phyloP scores from a whole-genome alignment of 768 basidiomycete species.

The Tricholoma furcatifolium region DNA sequence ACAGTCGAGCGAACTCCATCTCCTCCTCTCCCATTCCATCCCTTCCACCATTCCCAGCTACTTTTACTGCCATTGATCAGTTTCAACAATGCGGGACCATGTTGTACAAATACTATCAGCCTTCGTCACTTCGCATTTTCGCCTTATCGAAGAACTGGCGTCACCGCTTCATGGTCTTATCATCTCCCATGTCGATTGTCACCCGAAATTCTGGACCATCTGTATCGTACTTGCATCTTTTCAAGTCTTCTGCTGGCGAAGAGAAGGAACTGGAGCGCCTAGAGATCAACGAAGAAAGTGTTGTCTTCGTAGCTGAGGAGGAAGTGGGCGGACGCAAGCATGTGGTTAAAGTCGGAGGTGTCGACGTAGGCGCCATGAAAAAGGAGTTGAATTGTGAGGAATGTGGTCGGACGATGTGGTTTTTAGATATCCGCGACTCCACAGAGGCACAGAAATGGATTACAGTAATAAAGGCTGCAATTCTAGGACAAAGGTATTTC shows the following conservation, averaged over 20 bases:
- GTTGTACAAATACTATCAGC: slow-evolving; percentile 68
- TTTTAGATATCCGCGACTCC: slow-evolving; percentile 62
- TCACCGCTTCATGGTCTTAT: slow-evolving; percentile 57
- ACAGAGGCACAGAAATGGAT: slow-evolving; percentile 76
- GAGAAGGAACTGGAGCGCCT: slow-evolving; percentile 74
- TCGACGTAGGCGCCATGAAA: slow-evolving; percentile 51
- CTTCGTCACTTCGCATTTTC: slow-evolving; percentile 68
- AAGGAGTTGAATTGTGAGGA: slow-evolving; percentile 46
- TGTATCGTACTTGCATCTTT: slow-evolving; percentile 68
- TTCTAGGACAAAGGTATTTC: slow-evolving; percentile 66
- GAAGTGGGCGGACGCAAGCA: slow-evolving; percentile 44
- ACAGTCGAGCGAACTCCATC: slow-evolving; percentile 38
- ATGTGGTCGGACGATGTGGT: slow-evolving; percentile 61
- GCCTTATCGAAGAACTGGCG: slow-evolving; percentile 77
- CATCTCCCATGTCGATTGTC: slow-evolving; percentile 41
- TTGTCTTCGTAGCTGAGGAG: slow-evolving; percentile 71
- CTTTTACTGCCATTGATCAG: slow-evolving; percentile 46
- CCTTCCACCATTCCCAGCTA: slow-evolving; percentile 66
- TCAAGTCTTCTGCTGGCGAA: slow-evolving; percentile 57
- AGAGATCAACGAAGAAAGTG: slow-evolving; percentile 74
- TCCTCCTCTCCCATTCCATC: slow-evolving; percentile 44
- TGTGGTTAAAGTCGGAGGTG: slow-evolving; percentile 69
- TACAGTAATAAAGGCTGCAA: slow-evolving; percentile 65
- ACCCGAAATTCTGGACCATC: slow-evolving; percentile 35
- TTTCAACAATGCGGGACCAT: slow-evolving; percentile 51